Conservation (phyloP, 2,329 filamentous ascomycete genomes). For the Cladophialophora immunda region DNA sequence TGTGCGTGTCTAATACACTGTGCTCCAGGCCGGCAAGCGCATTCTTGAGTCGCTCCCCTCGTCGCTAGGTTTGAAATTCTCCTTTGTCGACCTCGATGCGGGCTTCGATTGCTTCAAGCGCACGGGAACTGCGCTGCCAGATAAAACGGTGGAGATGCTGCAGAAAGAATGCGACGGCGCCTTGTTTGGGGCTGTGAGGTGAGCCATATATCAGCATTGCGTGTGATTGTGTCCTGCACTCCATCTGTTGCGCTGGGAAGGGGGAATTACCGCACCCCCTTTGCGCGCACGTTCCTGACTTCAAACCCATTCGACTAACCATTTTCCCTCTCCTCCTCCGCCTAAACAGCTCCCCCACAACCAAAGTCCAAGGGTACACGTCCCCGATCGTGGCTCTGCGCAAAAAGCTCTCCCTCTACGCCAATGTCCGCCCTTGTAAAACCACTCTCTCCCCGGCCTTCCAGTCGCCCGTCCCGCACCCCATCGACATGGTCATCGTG, state of each 20-base stretch:
- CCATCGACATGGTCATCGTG: slow-evolving; percentile 96
- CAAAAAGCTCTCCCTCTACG: slow-evolving; percentile 93
- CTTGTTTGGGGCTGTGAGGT: slow-evolving; percentile 92
- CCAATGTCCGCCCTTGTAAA: slow-evolving; percentile 97
- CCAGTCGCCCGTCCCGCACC: slow-evolving; percentile 57
- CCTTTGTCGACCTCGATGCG: slow-evolving; percentile 90
- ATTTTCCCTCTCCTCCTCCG: not conserved
- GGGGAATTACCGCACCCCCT: no score
- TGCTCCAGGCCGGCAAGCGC: slow-evolving; percentile 73
- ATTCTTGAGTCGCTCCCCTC: slow-evolving; percentile 90
- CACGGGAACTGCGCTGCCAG: slow-evolving; percentile 86
- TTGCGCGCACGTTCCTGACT: not conserved
- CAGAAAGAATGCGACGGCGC: slow-evolving; percentile 93
- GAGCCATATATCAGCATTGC: slow-evolving; percentile 27
- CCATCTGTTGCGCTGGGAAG: not conserved
- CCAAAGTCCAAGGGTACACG: slow-evolving; percentile 91
- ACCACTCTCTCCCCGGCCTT: slow-evolving; percentile 65
- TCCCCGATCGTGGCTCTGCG: slow-evolving; percentile 95
- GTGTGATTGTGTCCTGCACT: not conserved
- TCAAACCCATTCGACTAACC: slow-evolving; percentile 15
- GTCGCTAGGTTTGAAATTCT: slow-evolving; percentile 93
- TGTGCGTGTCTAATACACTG: not conserved
- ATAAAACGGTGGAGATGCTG: slow-evolving; percentile 88
- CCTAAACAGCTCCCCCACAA: slow-evolving; percentile 76
- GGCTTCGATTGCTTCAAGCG: slow-evolving; percentile 93